Percentiles rank a stretch among this genome's conserved stretches.
phyloP scores from a whole-genome alignment of 257 asterid genomes.

The Gentiana dahurica region DNA sequence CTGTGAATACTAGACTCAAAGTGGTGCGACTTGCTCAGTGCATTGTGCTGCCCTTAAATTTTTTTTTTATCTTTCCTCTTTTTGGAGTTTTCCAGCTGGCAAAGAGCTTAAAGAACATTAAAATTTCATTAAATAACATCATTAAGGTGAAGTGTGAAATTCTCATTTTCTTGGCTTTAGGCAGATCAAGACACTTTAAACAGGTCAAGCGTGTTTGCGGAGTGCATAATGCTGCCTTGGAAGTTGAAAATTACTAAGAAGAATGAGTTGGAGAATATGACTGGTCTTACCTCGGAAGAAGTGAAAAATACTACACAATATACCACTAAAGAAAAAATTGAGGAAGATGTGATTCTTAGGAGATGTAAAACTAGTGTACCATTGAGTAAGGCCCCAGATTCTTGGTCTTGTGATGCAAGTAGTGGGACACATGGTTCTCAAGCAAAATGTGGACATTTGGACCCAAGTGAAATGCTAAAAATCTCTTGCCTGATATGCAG shows the following conservation, averaged over 20 bases:
- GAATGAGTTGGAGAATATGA: conserved; percentile 18
- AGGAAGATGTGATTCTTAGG: conserved; percentile 20
- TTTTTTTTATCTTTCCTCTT: too few relatives aligned
- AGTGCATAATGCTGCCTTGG: conserved; percentile 79
- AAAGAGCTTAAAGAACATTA: too few relatives aligned
- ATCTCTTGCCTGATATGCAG: conserved; percentile 41
- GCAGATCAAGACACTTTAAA: conserved; percentile 36
- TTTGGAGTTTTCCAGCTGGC: too few relatives aligned
- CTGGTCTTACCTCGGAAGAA: conserved; percentile 16
- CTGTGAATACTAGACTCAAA: too few relatives aligned
- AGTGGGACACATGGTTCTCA: conserved; percentile 13
- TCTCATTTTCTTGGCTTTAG: conserved; percentile 31
- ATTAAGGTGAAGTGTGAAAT: neutral
- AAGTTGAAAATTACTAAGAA: conserved; percentile 52
- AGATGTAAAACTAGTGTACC: conserved; percentile 36
- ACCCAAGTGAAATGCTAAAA: conserved; percentile 19
- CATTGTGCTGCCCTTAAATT: too few relatives aligned
- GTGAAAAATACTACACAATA: conserved; percentile 18
- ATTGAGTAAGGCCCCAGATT: conserved; percentile 15
- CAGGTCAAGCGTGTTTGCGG: conserved; percentile 45
- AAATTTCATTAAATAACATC: too few relatives aligned
- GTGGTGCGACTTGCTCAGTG: too few relatives aligned
- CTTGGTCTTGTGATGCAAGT: conserved; percentile 18
- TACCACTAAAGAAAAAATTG: conserved; percentile 10
- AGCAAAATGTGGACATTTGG: conserved; percentile 10